Conservation (phyloP, 2,329 filamentous ascomycete species). For the Aspergillus hiratsukae region DNA sequence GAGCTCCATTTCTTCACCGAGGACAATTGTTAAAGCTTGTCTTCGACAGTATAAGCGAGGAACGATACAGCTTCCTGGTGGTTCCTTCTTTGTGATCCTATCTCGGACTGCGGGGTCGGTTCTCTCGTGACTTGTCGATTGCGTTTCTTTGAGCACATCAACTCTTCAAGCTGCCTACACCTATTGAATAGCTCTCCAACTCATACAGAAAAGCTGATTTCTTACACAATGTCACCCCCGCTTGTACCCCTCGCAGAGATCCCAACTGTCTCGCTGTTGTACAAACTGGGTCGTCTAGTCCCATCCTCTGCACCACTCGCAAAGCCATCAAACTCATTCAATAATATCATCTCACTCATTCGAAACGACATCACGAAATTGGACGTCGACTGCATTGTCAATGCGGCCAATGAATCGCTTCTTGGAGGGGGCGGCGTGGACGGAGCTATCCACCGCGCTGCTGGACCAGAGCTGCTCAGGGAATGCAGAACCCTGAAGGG, state of each 20-base stretch:
- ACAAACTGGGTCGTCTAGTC: constrained; percentile 53
- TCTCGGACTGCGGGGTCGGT: not conserved
- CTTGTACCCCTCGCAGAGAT: constrained; percentile 31
- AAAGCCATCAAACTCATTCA: constrained; percentile 48
- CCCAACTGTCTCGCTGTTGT: constrained; percentile 54
- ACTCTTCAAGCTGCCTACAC: not conserved
- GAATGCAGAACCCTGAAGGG: constrained; percentile 71
- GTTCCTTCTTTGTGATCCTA: not conserved
- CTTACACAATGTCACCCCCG: constrained; percentile 11
- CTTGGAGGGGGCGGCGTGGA: constrained; percentile 88
- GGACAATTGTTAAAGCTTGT: not conserved
- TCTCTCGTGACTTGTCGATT: not conserved
- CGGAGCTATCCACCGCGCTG: constrained; percentile 79
- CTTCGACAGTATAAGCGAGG: not conserved
- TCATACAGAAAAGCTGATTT: too few species aligned
- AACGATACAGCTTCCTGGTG: not conserved
- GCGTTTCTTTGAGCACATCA: not conserved
- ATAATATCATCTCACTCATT: constrained; percentile 58
- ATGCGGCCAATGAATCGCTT: constrained; percentile 77
- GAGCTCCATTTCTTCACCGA: not conserved
- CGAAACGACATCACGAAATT: constrained; percentile 79
- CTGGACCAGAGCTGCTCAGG: constrained; percentile 61
- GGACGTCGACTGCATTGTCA: constrained; percentile 76
- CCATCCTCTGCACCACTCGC: constrained; percentile 25
- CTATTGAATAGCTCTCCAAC: not conserved